These are phyloP conservation scores for Globisporangium spinosum DNA, from an alignment of 352 stramenopile genomes.

Conservation along the genomic window DNA sequence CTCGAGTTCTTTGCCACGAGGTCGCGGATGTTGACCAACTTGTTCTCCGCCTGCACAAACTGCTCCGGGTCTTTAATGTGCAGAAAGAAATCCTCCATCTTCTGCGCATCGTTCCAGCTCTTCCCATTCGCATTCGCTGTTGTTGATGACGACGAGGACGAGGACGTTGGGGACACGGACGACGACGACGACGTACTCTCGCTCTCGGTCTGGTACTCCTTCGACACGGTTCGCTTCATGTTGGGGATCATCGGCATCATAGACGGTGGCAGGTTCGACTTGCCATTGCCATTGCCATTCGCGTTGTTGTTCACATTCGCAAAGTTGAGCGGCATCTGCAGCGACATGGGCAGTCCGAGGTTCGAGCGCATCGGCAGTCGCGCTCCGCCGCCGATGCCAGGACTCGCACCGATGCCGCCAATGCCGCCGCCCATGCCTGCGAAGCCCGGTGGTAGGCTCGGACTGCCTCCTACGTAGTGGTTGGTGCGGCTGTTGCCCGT, in stretches of 20 bases:
- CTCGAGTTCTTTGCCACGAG: conserved; percentile 34
- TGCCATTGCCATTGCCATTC: not conserved
- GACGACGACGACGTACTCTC: conserved; percentile 23
- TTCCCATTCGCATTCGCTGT: not conserved
- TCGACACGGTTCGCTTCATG: conserved; percentile 15
- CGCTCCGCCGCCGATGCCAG: conserved; percentile 4
- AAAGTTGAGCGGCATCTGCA: conserved; percentile 23
- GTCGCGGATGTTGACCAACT: conserved; percentile 59
- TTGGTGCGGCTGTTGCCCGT: conserved; percentile 7
- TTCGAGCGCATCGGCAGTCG: conserved; percentile 19
- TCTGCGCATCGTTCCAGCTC: conserved; percentile 45
- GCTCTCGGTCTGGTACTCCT: conserved; percentile 6
- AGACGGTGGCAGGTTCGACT: not conserved
- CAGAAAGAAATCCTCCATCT: conserved; percentile 55
- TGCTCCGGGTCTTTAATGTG: conserved; percentile 41
- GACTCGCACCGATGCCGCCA: conserved; percentile 12
- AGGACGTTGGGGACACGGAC: conserved; percentile 6
- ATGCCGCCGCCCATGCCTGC: conserved; percentile 12
- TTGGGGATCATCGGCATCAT: conserved; percentile 19
- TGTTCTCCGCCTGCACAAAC: conserved; percentile 33
- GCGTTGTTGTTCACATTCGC: conserved; percentile 3
- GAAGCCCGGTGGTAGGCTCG: conserved; percentile 9
- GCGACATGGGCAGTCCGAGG: conserved; percentile 18
- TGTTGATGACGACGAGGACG: conserved; percentile 4
- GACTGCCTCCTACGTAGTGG: not conserved